Conservation (phyloP, 2,329 filamentous ascomycete species). For the Talaromyces albobiverticillius region DNA sequence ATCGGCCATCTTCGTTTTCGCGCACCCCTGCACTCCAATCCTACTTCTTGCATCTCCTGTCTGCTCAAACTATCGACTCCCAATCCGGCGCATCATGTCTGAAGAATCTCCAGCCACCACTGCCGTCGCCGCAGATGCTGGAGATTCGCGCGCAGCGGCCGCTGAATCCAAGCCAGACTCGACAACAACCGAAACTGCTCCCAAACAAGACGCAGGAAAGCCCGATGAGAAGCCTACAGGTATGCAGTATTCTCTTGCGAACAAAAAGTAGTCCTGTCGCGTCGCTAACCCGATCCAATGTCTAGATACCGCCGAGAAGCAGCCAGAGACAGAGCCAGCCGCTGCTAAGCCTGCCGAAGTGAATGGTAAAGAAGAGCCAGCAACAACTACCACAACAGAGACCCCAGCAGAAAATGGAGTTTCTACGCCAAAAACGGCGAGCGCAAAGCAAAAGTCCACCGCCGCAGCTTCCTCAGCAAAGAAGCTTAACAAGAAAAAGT, state of each 20-base stretch:
- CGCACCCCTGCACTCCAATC: slow-evolving; percentile 21
- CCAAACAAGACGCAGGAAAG: slow-evolving; percentile 5
- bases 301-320: too few relatives aligned
- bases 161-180: slow-evolving; percentile 24
- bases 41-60: too few relatives aligned
- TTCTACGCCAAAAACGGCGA: slow-evolving; percentile 47
- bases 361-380: slow-evolving; percentile 17
- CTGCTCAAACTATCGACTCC: too few relatives aligned
- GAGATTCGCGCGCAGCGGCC: slow-evolving; percentile 29
- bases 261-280: slow-evolving; percentile 1
- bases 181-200: slow-evolving; percentile 20
- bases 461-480: slow-evolving; percentile 63
- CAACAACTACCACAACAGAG: slow-evolving; percentile 29
- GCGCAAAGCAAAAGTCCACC: slow-evolving; percentile 67
- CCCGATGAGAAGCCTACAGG: slow-evolving; percentile 28
- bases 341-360: slow-evolving; percentile 23
- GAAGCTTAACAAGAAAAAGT: slow-evolving; percentile 83
- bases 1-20: slow-evolving; percentile 18
- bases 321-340: slow-evolving; percentile 29
- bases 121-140: slow-evolving; percentile 28
- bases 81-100: slow-evolving; percentile 33
- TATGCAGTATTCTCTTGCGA: slow-evolving; percentile 18
- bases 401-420: slow-evolving; percentile 41
- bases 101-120: slow-evolving; percentile 35
- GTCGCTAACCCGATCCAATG: slow-evolving; percentile 20